Conservation (phyloP, 192 early-diverging fungal genomes). For the Backusella circina region DNA sequence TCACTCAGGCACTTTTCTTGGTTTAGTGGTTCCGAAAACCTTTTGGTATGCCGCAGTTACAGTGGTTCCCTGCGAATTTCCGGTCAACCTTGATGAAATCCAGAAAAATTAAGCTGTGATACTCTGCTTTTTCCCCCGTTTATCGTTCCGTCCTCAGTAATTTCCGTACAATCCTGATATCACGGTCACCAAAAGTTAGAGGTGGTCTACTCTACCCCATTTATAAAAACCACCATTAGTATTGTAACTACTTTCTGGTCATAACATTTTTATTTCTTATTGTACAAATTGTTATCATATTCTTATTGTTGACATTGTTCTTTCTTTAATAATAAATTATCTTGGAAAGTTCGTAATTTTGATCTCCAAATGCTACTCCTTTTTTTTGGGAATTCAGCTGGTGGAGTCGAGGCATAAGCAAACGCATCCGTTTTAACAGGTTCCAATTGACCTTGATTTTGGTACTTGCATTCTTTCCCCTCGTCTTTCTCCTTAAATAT, state of each 20-base stretch:
- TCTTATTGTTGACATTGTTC: background rate
- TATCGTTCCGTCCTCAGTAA: too few relatives aligned
- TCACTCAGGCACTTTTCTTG: background rate
- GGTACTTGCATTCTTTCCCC: background rate
- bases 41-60: background rate
- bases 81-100: too few relatives aligned
- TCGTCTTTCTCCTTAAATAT: background rate
- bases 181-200: too few relatives aligned
- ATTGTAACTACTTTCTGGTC: background rate
- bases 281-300: background rate
- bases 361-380: background rate
- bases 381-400: background rate
- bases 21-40: background rate
- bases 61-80: too few relatives aligned
- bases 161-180: too few relatives aligned
- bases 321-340: background rate
- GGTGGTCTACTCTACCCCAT: background rate
- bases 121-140: too few relatives aligned
- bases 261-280: background rate
- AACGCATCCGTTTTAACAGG: background rate
- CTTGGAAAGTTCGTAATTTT: background rate
- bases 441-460: background rate
- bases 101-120: too few relatives aligned
- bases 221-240: background rate
- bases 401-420: constrained; percentile 1